Conservation (phyloP, 371 early-diverging fungal species). For the Rhizopus arrhizus region DNA sequence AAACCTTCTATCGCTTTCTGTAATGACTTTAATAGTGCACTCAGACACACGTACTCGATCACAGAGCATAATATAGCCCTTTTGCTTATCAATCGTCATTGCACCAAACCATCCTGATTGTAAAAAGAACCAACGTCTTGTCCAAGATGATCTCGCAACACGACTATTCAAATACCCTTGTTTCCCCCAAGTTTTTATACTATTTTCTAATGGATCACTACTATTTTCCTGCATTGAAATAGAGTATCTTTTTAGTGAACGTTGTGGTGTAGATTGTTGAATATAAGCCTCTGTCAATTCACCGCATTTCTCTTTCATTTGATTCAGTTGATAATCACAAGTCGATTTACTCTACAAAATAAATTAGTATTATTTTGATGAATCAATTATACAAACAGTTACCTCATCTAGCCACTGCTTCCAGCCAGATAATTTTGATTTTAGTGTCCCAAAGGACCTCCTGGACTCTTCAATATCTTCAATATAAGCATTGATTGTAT, state of each 20-base stretch:
- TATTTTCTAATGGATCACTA: background rate
- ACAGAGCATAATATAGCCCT: slow-evolving; percentile 56
- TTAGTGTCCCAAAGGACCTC: slow-evolving; percentile 24
- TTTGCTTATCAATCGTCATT: slow-evolving; percentile 50
- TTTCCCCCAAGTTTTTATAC: slow-evolving; percentile 13
- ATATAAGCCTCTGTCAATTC: slow-evolving; percentile 36
- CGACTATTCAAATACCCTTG: slow-evolving; percentile 44
- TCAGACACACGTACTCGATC: slow-evolving; percentile 54
- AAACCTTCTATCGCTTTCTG: slow-evolving; percentile 66
- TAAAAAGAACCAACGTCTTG: slow-evolving; percentile 61
- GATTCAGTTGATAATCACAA: slow-evolving; percentile 35
- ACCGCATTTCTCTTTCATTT: slow-evolving; percentile 29
- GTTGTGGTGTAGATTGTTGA: slow-evolving; percentile 37
- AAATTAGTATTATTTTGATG: slow-evolving; percentile 3
- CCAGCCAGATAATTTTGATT: slow-evolving; percentile 40
- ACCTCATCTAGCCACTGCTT: slow-evolving; percentile 47
- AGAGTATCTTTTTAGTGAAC: slow-evolving; percentile 37
- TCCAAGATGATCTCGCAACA: slow-evolving; percentile 44
- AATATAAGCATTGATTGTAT: slow-evolving; percentile 34
- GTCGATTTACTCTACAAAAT: slow-evolving; percentile 35
- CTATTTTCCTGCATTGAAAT: background rate
- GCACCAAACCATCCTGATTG: slow-evolving; percentile 60
- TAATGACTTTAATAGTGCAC: slow-evolving; percentile 48
- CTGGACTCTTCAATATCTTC: slow-evolving; percentile 40
- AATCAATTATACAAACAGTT: background rate